phyloP scores from a whole-genome alignment of 2,329 filamentous ascomycete genomes.

The Leptoxyphium fumago region DNA sequence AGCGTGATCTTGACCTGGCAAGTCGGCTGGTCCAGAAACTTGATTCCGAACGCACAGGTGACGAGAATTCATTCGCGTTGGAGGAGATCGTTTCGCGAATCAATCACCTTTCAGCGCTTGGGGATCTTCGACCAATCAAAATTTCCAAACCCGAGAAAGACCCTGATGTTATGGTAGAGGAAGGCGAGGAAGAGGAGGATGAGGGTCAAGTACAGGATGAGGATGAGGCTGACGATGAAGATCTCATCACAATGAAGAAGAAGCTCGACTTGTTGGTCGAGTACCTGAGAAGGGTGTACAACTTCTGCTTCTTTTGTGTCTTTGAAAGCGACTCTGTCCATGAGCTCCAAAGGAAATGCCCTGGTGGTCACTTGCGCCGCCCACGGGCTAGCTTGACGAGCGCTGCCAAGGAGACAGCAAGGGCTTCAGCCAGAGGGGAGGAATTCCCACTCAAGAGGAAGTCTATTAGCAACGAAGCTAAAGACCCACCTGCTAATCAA shows the following conservation, averaged over 20 bases:
- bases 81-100: conserved; percentile 75
- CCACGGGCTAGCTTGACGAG: conserved; percentile 74
- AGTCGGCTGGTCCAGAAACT: conserved; percentile 70
- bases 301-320: conserved; percentile 99
- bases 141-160: conserved; percentile 39
- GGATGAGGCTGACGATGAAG: conserved; percentile 80
- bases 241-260: conserved; percentile 85
- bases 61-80: conserved; percentile 41
- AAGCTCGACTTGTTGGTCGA: conserved; percentile 90
- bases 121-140: conserved; percentile 55
- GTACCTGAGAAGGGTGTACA: conserved; percentile 90
- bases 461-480: conserved; percentile 4
- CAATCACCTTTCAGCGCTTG: conserved; percentile 61
- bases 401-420: conserved; percentile 69
- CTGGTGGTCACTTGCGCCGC: conserved; percentile 88
- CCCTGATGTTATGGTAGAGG: conserved; percentile 47
- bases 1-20: conserved; percentile 74
- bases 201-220: conserved; percentile 36
- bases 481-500: conserved; percentile 41
- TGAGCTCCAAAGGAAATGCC: conserved; percentile 88
- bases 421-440: conserved; percentile 68
- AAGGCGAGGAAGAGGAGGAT: conserved; percentile 63
- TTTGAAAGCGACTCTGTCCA: conserved; percentile 97
- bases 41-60: conserved; percentile 61
- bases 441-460: conserved; percentile 59